phyloP scores from a whole-genome alignment of 208 protist genomes.

The Leishmania guyanensis region DNA sequence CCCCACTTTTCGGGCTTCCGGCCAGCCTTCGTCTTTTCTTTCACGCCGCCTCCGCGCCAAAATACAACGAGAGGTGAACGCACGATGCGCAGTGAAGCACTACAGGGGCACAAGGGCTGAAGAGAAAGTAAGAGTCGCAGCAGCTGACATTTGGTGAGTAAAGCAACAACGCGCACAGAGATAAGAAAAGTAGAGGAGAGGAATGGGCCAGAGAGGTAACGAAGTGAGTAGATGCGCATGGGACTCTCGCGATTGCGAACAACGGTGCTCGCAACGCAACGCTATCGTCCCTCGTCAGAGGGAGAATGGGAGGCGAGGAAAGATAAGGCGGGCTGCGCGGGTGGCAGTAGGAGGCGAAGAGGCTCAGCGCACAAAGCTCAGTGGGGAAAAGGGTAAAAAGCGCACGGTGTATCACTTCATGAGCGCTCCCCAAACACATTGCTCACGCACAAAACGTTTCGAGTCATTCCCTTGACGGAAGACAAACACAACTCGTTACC shows the following conservation, averaged over 20 bases:
- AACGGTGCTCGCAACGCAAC: background rate
- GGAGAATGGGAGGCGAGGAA: background rate
- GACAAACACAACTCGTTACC: background rate
- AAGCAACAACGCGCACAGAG: background rate
- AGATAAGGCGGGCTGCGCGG: background rate
- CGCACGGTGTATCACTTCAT: background rate
- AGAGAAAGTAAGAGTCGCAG: background rate
- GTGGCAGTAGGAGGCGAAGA: background rate
- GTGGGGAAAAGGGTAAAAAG: background rate
- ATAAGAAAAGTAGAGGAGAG: background rate
- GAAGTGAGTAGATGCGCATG: background rate
- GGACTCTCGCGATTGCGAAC: background rate
- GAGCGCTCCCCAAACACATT: background rate
- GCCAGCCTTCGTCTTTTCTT: background rate
- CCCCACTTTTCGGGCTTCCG: background rate
- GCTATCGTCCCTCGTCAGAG: background rate
- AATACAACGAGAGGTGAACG: background rate
- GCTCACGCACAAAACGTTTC: background rate
- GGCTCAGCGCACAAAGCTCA: background rate
- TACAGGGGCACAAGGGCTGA: background rate
- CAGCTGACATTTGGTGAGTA: background rate
- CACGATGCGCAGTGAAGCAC: background rate
- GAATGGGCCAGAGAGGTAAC: too few species aligned
- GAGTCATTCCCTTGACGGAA: background rate
- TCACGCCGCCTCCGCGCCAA: background rate